Conservation (phyloP, 1,284 basidiomycete species). For the Gymnopus androsaceus region DNA sequence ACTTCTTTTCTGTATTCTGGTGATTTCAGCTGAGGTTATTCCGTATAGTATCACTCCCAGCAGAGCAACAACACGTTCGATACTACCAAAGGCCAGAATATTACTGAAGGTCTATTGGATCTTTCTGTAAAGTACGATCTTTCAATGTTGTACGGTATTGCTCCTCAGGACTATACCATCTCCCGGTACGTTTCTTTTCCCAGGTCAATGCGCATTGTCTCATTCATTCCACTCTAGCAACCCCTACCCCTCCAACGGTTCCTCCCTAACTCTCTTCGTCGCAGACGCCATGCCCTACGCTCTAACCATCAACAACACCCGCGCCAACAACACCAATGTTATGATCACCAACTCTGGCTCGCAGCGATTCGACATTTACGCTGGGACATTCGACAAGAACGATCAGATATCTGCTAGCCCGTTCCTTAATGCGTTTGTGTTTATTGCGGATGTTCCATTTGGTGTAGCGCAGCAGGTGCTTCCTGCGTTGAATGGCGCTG, state of each 20-base stretch:
- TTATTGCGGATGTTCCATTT: slow-evolving; percentile 53
- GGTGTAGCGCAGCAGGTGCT: slow-evolving; percentile 55
- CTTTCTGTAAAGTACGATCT: slow-evolving; percentile 60
- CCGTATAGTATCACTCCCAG: slow-evolving; percentile 56
- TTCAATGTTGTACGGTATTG: slow-evolving; percentile 59
- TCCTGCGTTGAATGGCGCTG: slow-evolving; percentile 52
- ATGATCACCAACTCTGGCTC: slow-evolving; percentile 76
- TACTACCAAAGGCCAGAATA: slow-evolving; percentile 49
- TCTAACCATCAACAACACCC: slow-evolving; percentile 62
- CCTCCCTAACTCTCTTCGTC: slow-evolving; percentile 45
- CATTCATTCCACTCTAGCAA: slow-evolving; percentile 34
- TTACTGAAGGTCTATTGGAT: slow-evolving; percentile 56
- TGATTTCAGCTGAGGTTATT: not conserved
- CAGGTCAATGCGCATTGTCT: not conserved
- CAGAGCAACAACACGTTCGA: slow-evolving; percentile 52
- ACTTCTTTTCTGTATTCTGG: not conserved
- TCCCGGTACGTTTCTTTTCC: slow-evolving; percentile 42
- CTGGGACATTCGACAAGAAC: slow-evolving; percentile 75
- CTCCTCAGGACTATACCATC: slow-evolving; percentile 74
- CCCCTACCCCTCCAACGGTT: slow-evolving; percentile 68
- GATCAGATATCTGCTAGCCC: slow-evolving; percentile 76
- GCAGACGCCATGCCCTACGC: slow-evolving; percentile 53
- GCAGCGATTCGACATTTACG: slow-evolving; percentile 73
- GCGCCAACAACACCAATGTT: slow-evolving; percentile 60
- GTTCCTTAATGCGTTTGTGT: slow-evolving; percentile 62